Percentiles rank a stretch among this genome's conserved stretches.
phyloP scores from a whole-genome alignment of 495 filamentous ascomycete species.

The Xylaria cubensis region DNA sequence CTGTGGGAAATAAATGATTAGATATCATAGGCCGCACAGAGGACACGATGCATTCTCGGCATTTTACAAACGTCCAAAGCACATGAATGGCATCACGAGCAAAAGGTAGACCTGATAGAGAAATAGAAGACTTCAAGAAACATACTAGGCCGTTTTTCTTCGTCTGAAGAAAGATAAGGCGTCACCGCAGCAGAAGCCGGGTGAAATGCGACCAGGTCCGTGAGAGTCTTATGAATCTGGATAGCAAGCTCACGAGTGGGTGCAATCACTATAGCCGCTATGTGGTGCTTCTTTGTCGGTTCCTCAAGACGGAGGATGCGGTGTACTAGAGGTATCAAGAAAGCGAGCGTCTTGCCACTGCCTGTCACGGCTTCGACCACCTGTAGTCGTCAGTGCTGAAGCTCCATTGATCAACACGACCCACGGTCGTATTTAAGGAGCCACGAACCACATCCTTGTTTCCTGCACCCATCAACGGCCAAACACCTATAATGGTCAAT shows the following conservation, averaged over 20 bases:
- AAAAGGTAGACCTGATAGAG: not conserved
- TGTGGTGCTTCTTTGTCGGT: conserved; percentile 83
- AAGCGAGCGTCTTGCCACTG: conserved; percentile 92
- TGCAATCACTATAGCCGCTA: conserved; percentile 88
- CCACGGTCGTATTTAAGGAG: not conserved
- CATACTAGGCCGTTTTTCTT: conserved; percentile 57
- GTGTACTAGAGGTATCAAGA: conserved; percentile 87
- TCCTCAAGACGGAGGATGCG: conserved; percentile 75
- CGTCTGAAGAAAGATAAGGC: conserved; percentile 46
- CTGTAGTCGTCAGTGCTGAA: conserved; percentile 9
- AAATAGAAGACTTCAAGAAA: not conserved
- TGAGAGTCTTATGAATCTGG: conserved; percentile 86
- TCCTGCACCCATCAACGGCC: conserved; percentile 82
- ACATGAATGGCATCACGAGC: not conserved
- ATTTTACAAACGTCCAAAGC: not conserved
- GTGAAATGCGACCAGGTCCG: conserved; percentile 82
- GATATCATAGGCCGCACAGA: not conserved
- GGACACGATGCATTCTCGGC: not conserved
- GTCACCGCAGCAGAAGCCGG: conserved; percentile 72
- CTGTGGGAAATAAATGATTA: not conserved
- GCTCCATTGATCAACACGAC: not conserved
- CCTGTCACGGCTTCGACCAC: conserved; percentile 79
- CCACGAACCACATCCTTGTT: conserved; percentile 83
- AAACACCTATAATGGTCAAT: conserved; percentile 38
- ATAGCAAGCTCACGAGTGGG: conserved; percentile 91